Evolutionary conservation across 257 asterid species (phyloP).

Genomic region (Salvia splendens): DNA sequence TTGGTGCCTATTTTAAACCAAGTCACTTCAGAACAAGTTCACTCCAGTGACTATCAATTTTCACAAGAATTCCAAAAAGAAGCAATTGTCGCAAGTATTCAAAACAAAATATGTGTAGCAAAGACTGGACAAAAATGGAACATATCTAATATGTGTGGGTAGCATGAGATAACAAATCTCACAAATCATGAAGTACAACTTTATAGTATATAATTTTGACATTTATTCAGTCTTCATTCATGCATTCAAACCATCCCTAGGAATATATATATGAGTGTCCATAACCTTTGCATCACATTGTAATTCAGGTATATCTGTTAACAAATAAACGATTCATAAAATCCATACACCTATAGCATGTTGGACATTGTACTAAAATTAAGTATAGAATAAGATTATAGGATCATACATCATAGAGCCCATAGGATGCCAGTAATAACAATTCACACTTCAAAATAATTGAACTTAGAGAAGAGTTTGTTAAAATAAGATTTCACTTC

Average conservation of each 20-base stretch:
- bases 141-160: background rate
- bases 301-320: background rate
- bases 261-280: background rate
- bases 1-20: constrained; percentile 18
- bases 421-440: background rate
- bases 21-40: constrained; percentile 4
- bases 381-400: background rate
- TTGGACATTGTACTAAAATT: background rate
- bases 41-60: background rate
- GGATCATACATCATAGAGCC: background rate
- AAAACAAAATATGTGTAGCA: background rate
- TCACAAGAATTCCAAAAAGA: constrained; percentile 5
- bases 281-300: background rate
- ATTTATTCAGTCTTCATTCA: background rate
- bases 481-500: no score
- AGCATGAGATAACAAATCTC: background rate
- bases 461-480: no score
- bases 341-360: background rate
- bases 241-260: constrained; percentile 6
- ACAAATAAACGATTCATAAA: background rate
- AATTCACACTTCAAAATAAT: background rate
- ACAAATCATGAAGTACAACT: constrained; percentile 3
- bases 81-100: background rate
- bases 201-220: constrained; percentile 1
- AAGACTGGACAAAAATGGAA: background rate